Evolutionary conservation across 2,329 filamentous ascomycete species (phyloP).

Genomic region (Cryphonectria carpinicola): DNA sequence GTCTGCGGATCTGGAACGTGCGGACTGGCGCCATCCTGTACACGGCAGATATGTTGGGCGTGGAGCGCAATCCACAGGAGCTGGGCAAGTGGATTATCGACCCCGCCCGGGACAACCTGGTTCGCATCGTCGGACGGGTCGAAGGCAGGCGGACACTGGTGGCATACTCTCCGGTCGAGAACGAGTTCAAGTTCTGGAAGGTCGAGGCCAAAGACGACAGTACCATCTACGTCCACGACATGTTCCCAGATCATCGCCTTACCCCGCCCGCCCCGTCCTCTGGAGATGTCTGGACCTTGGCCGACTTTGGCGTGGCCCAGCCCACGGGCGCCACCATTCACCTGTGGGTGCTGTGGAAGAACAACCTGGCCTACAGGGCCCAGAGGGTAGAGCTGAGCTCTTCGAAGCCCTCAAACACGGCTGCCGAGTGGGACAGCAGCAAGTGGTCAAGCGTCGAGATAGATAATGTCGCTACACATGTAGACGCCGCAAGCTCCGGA

Average conservation of each 20-base stretch:
- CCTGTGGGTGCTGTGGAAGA: constrained; percentile 83
- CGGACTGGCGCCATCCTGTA: constrained; percentile 77
- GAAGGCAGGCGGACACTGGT: constrained; percentile 64
- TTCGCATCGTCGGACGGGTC: constrained; percentile 68
- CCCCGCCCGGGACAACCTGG: constrained; percentile 75
- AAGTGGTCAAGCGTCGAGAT: constrained; percentile 73
- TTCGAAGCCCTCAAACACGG: constrained; percentile 51
- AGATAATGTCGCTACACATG: constrained; percentile 58
- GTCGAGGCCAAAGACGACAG: constrained; percentile 65
- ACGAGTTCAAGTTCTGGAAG: constrained; percentile 94
- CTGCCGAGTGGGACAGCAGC: constrained; percentile 61
- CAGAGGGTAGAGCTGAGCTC: constrained; percentile 62
- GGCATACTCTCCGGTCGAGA: constrained; percentile 84
- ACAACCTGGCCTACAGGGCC: constrained; percentile 77
- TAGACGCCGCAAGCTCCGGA: constrained; percentile 62
- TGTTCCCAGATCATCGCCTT: constrained; percentile 65
- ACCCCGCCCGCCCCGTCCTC: constrained; percentile 71
- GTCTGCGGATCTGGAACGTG: constrained; percentile 86
- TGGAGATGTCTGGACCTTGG: constrained; percentile 78
- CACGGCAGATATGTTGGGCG: constrained; percentile 77
- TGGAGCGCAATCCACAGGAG: constrained; percentile 68
- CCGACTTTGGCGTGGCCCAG: constrained; percentile 71
- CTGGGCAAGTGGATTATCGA: constrained; percentile 76
- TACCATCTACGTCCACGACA: constrained; percentile 68
- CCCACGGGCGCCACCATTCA: constrained; percentile 58